Evolutionary conservation across 2,329 filamentous ascomycete genomes (phyloP), one percentile per base, ranked within the genome.

Genomic region (Cylindrodendrum hubeiense): DNA sequence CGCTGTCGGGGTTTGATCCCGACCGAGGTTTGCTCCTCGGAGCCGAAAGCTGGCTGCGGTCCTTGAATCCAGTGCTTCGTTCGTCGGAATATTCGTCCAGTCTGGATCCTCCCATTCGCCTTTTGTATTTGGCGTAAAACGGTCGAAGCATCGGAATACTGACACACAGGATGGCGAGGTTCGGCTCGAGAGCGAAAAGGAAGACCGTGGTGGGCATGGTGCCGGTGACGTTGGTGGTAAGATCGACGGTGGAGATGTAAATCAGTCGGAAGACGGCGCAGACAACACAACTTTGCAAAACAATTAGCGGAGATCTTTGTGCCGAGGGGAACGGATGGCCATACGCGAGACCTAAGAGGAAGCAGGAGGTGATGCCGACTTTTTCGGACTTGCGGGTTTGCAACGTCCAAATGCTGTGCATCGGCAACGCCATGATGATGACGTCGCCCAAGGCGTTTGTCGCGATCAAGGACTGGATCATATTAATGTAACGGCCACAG

Each of bases 81-180:
- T 73, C 70, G 37, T 67, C 68, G 6, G 73, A 73, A 21, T 71
- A 74, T 24, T 79, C 75, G 9, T 70, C 58, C 3, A 77, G 55
- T 37, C 72, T 70, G 6, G 77, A 79, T 0, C 75, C 75, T 4
- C 77, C 77, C 60, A 77, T 74, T 44, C 75, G 68, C 58, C 77
- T 74, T 63, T 71, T 76, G 63, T 77, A 79, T 53, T 73, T 72
- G 13, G 69, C 67, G 61, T 76, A 80, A 55, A 81, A 76, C 2
- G 80, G 75, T 39, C 79, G 75, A 5, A 82, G 72, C 80, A 82
- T 82, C 2, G 81, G 81, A 51, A 82, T 75, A 63, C 79, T 81
- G 55, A 82, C 78, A 64, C 80, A 82, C 9, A 82, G 69, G 60
- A 82, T 80, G 39, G 77, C 80, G 5, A 82, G 74, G 54, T 79